Evolutionary conservation across 768 basidiomycete genomes (phyloP).

Genomic region (Hericium coralloides): DNA sequence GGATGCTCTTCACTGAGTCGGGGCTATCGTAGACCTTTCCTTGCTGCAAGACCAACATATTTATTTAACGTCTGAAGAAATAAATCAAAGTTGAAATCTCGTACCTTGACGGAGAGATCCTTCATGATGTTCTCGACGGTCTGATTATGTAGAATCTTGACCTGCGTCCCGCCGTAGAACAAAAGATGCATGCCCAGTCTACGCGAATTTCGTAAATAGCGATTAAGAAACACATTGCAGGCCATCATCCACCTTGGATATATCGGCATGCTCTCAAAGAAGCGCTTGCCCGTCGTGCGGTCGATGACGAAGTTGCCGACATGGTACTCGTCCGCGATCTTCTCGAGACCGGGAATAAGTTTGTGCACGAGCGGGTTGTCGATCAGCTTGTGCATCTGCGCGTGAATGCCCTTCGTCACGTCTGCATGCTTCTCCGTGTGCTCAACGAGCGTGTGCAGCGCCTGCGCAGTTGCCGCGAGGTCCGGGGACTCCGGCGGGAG

Average conservation of each 20-base stretch:
- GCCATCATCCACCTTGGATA: not conserved
- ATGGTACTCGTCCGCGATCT: slow-evolving; percentile 42
- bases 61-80: too few relatives aligned
- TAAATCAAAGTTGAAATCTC: slow-evolving; percentile 4
- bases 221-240: not conserved
- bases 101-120: slow-evolving; percentile 46
- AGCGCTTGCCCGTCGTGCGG: slow-evolving; percentile 37
- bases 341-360: slow-evolving; percentile 47
- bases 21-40: slow-evolving; percentile 48
- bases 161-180: slow-evolving; percentile 48
- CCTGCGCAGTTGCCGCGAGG: slow-evolving; percentile 18
- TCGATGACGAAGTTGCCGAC: slow-evolving; percentile 51
- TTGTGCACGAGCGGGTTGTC: slow-evolving; percentile 32
- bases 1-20: slow-evolving; percentile 41
- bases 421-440: slow-evolving; percentile 23
- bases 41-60: slow-evolving; percentile 30
- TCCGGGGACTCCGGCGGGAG: not conserved
- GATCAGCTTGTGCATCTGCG: slow-evolving; percentile 20
- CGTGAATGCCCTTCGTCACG: slow-evolving; percentile 24
- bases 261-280: slow-evolving; percentile 11
- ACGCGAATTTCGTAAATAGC: not conserved
- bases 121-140: slow-evolving; percentile 41
- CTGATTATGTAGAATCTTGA: slow-evolving; percentile 38
- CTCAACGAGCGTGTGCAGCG: slow-evolving; percentile 28
- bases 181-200: slow-evolving; percentile 70